These are phyloP conservation scores for Sugiyamaella lignohabitans DNA, from an alignment of 805 yeast genomes.

Conservation along the genomic window DNA sequence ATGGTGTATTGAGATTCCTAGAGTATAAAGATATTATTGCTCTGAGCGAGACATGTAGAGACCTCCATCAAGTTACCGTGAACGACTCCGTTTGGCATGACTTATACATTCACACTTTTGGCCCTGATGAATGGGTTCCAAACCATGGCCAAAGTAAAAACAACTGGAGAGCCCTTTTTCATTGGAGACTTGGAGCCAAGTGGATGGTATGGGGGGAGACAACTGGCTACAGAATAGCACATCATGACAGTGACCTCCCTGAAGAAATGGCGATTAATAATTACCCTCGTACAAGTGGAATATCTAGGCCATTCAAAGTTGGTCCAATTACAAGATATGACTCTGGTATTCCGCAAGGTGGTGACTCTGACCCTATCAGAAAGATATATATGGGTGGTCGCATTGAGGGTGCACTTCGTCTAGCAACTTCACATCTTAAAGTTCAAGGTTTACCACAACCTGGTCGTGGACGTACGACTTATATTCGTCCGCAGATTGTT, in stretches of 20 bases:
- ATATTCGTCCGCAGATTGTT: not conserved
- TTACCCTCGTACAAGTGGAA: not conserved
- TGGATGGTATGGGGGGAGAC: not conserved
- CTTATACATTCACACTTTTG: constrained; percentile 42
- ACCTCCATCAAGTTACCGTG: constrained; percentile 33
- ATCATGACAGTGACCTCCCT: not conserved
- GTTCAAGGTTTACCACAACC: not conserved
- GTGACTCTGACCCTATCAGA: not conserved
- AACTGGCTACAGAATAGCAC: not conserved
- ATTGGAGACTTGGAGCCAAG: constrained; percentile 33
- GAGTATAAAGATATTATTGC: constrained; percentile 34
- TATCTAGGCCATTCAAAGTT: not conserved
- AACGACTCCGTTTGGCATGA: constrained; percentile 41
- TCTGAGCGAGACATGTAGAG: constrained; percentile 36
- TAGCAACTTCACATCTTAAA: not conserved
- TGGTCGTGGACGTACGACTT: not conserved
- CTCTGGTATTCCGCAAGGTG: not conserved
- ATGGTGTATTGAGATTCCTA: constrained; percentile 10
- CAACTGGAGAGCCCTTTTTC: constrained; percentile 31
- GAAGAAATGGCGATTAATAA: not conserved
- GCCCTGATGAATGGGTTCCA: constrained; percentile 35
- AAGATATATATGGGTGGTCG: not conserved
- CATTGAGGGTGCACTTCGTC: not conserved
- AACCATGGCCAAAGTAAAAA: constrained; percentile 35
- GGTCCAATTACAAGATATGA: not conserved